Percentiles rank a stretch among this genome's conserved stretches.
Evolutionary conservation across 2,329 filamentous ascomycete genomes (phyloP).

Genomic region (Talaromyces pinophilus): DNA sequence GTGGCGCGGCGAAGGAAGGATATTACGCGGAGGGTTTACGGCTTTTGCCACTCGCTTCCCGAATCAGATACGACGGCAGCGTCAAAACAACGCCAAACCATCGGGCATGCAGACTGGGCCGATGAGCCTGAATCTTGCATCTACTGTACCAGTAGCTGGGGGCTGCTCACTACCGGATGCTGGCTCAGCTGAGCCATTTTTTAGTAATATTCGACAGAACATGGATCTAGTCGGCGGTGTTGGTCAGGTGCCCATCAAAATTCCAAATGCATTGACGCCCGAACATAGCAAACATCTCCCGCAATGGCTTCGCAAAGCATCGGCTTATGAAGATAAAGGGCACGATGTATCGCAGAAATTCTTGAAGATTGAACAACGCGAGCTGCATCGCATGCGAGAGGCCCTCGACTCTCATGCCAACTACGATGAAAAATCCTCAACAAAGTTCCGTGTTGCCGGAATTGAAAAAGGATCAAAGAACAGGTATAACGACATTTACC

Average conservation of each 20-base stretch:
- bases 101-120: conserved; percentile 52
- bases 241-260: conserved; percentile 69
- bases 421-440: conserved; percentile 52
- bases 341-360: conserved; percentile 82
- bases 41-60: conserved; percentile 70
- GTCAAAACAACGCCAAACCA: conserved; percentile 30
- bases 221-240: conserved; percentile 93
- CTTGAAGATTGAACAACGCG: conserved; percentile 75
- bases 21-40: conserved; percentile 79
- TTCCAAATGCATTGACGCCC: conserved; percentile 56
- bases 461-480: conserved; percentile 96
- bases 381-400: conserved; percentile 90
- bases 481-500: conserved; percentile 95
- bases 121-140: conserved; percentile 54
- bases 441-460: conserved; percentile 73
- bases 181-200: conserved; percentile 81
- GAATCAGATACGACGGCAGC: conserved; percentile 38
- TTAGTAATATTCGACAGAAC: conserved; percentile 93
- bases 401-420: conserved; percentile 65
- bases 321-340: conserved; percentile 69
- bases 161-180: conserved; percentile 77
- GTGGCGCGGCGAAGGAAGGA: conserved; percentile 70
- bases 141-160: conserved; percentile 77
- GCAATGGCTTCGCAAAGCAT: conserved; percentile 72
- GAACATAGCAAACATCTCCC: conserved; percentile 62